Evolutionary conservation across 2,329 filamentous ascomycete species (phyloP), one percentile per base, ranked within the genome.

Genomic region (Hysterium pulicare): DNA sequence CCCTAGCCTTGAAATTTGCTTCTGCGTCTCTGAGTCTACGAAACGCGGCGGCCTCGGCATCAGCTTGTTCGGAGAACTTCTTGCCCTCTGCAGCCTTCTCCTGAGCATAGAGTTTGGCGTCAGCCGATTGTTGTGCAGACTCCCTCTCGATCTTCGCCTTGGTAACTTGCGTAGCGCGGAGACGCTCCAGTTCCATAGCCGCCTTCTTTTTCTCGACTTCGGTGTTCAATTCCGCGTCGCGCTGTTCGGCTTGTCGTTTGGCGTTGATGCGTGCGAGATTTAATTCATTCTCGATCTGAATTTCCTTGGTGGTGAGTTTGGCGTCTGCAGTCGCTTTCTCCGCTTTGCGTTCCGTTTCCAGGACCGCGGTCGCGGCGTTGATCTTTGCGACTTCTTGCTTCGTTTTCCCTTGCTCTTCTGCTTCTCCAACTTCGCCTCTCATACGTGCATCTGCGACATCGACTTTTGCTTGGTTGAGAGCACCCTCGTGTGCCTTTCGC

Each of bases 331-430:
- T 70, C 2, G 87, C 86, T 48, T 88, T 87, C 69, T 93, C 87
- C 34, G 85, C 83, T 61, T 91, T 89, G 38, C 87, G 83, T 61
- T 91, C 83, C 0, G 88, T 93, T 71, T 91, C 89, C 47, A 87
- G 78, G 1, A 93, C 86, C 1, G 87, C 87, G 1, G 88, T 94
- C 55, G 88, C 83, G 51, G 88, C 87, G 64, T 90, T 81, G 69
- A 94, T 94, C 72, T 90, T 91, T 54, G 87, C 87, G 32, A 94
- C 86, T 59, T 90, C 85, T 41, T 90, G 86, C 62, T 93, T 89
- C 49, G 90, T 86, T 57, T 87, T 78, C 50, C 88, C 88, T 58
- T 83, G 80, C 57, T 87, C 85, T 62, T 89, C 76, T 19, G 87
- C 83, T 66, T 93, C 87, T 44, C 85, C 86, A 11, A 89, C 83